Percentiles rank a stretch among this genome's conserved stretches.
phyloP scores from a whole-genome alignment of 371 early-diverging fungal species.

The Chytridiales sp. region DNA sequence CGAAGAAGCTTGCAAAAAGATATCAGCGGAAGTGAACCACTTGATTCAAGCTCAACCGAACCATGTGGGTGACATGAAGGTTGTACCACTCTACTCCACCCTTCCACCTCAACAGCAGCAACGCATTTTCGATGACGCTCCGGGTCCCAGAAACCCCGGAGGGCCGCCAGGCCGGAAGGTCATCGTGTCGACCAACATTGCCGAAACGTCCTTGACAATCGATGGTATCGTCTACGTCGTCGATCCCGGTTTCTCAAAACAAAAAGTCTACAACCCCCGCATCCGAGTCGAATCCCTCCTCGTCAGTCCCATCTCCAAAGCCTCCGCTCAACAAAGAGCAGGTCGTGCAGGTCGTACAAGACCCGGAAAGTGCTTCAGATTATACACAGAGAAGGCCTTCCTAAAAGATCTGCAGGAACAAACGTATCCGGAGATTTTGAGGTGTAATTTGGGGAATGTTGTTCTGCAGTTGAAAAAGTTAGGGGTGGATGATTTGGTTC shows the following conservation, averaged over 20 bases:
- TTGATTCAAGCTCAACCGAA: constrained; percentile 51
- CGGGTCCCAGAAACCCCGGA: constrained; percentile 68
- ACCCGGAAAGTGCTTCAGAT: constrained; percentile 91
- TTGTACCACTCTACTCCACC: constrained; percentile 88
- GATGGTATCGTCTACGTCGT: constrained; percentile 97
- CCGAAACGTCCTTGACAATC: constrained; percentile 98
- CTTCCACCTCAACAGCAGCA: constrained; percentile 92
- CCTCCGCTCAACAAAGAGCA: constrained; percentile 76
- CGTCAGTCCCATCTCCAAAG: constrained; percentile 58
- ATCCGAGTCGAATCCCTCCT: constrained; percentile 79
- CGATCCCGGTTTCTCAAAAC: constrained; percentile 96
- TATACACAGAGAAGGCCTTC: constrained; percentile 89
- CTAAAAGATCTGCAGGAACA: constrained; percentile 77
- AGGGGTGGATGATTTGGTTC: constrained; percentile 85
- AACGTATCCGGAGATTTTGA: constrained; percentile 87
- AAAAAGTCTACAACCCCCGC: constrained; percentile 69
- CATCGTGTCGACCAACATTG: constrained; percentile 96
- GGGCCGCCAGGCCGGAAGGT: constrained; percentile 89
- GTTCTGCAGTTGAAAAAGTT: constrained; percentile 86
- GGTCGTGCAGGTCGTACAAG: constrained; percentile 91
- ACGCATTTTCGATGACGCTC: constrained; percentile 87
- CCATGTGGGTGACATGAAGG: constrained; percentile 67
- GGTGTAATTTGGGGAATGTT: constrained; percentile 79
- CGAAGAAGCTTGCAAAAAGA: constrained; percentile 76
- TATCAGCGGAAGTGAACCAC: constrained; percentile 65